Percentiles rank a stretch among this genome's conserved stretches.
These are phyloP conservation scores for Fusarium sp. DNA, from an alignment of 2,329 filamentous ascomycete species.

Conservation along the genomic window DNA sequence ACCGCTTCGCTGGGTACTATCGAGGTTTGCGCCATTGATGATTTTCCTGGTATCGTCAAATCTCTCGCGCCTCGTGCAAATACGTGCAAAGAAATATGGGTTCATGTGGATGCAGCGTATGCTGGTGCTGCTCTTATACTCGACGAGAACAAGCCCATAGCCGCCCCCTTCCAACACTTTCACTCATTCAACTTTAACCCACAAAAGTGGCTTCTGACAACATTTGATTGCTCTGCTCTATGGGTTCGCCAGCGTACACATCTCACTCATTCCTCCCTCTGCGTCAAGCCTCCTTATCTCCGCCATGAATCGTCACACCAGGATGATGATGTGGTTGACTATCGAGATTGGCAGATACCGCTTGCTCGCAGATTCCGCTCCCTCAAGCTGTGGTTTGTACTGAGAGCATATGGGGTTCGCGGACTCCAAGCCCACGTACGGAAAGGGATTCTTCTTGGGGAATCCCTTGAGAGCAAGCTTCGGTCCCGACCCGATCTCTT, in stretches of 20 bases:
- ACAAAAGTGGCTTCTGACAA: slow-evolving; percentile 98
- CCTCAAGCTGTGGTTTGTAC: slow-evolving; percentile 95
- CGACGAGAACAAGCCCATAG: slow-evolving; percentile 80
- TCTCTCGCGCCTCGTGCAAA: slow-evolving; percentile 51
- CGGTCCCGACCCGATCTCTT: slow-evolving; percentile 74
- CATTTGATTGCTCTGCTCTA: slow-evolving; percentile 86
- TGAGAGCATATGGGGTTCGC: slow-evolving; percentile 81
- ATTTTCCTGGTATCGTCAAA: slow-evolving; percentile 75
- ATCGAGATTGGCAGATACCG: slow-evolving; percentile 97
- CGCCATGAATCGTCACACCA: slow-evolving; percentile 74
- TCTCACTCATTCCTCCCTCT: slow-evolving; percentile 78
- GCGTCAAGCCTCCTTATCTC: slow-evolving; percentile 83
- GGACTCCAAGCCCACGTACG: slow-evolving; percentile 81
- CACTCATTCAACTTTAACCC: slow-evolving; percentile 96
- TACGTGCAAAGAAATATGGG: slow-evolving; percentile 73
- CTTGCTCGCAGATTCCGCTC: slow-evolving; percentile 88
- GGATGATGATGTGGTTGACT: slow-evolving; percentile 89
- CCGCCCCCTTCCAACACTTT: slow-evolving; percentile 71
- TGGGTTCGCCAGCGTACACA: slow-evolving; percentile 81
- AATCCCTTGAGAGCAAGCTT: slow-evolving; percentile 73
- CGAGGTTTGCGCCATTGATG: slow-evolving; percentile 86
- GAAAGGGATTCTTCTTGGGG: slow-evolving; percentile 74
- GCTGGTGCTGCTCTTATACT: slow-evolving; percentile 86
- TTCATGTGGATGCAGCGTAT: slow-evolving; percentile 94
- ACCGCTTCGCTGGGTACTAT: slow-evolving; percentile 88